Conservation (phyloP, 108 stramenopile species). For the Cylindrotheca closterium region DNA sequence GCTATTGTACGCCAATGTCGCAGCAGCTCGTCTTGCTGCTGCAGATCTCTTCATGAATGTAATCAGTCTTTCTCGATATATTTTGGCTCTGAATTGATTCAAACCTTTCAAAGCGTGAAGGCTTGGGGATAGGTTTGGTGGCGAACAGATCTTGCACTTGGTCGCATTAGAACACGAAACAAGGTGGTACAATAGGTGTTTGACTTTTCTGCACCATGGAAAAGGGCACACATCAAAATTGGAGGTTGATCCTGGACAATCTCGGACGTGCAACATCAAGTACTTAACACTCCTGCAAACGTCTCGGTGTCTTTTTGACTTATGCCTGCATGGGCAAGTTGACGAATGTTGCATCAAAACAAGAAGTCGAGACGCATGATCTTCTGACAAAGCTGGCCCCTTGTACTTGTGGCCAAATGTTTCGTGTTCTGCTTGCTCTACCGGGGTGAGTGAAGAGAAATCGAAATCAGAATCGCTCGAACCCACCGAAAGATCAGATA, state of each 20-base stretch:
- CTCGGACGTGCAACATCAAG: constrained; percentile 91
- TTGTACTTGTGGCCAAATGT: constrained; percentile 75
- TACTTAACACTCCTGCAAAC: constrained; percentile 82
- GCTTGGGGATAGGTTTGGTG: constrained; percentile 44
- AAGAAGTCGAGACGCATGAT: constrained; percentile 66
- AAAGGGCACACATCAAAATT: constrained; percentile 88
- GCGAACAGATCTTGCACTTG: constrained; percentile 62
- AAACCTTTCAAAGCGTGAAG: constrained; percentile 56
- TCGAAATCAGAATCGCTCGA: constrained; percentile 51
- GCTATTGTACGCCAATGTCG: background rate
- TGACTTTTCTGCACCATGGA: constrained; percentile 90
- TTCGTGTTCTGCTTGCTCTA: constrained; percentile 69
- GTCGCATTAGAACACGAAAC: constrained; percentile 61
- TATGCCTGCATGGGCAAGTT: constrained; percentile 72
- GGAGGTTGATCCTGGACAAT: constrained; percentile 83
- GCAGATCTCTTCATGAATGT: constrained; percentile 12
- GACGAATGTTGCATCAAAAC: constrained; percentile 79
- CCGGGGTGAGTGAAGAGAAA: constrained; percentile 50
- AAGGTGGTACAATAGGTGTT: constrained; percentile 86
- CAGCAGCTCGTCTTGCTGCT: background rate
- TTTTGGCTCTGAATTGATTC: constrained; percentile 57
- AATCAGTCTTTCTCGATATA: constrained; percentile 27
- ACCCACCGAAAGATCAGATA: constrained; percentile 48
- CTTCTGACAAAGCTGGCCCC: constrained; percentile 61
- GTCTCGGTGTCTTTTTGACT: constrained; percentile 62